Percentiles rank a stretch among this genome's conserved stretches.
Evolutionary conservation across 495 filamentous ascomycete species (phyloP).

Genomic region (Haplographium delicatum): DNA sequence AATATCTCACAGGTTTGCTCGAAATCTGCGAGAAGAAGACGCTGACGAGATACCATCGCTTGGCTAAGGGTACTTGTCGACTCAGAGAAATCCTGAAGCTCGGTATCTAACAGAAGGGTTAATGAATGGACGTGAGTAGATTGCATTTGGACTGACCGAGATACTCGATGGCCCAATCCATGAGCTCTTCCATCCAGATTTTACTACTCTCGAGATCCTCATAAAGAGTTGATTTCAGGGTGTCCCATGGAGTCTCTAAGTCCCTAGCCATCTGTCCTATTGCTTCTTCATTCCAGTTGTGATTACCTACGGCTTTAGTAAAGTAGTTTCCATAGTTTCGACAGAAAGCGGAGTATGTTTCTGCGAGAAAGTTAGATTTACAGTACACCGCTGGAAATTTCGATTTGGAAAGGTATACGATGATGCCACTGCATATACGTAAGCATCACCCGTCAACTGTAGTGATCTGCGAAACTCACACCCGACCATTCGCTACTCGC

Average conservation of each 20-base stretch:
- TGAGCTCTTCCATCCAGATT: slow-evolving; percentile 14
- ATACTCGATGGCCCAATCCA: slow-evolving; percentile 10
- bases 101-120: background rate
- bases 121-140: slow-evolving; percentile 1
- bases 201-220: background rate
- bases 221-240: slow-evolving; percentile 7
- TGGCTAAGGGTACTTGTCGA: slow-evolving; percentile 3
- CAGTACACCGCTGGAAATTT: background rate
- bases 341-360: slow-evolving; percentile 32
- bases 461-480: background rate
- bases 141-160: slow-evolving; percentile 14
- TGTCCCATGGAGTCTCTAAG: slow-evolving; percentile 26
- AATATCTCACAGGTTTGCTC: slow-evolving; percentile 8
- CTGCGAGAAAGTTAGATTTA: slow-evolving; percentile 6
- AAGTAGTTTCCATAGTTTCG: slow-evolving; percentile 28
- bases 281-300: slow-evolving; percentile 37
- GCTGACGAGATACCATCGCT: slow-evolving; percentile 14
- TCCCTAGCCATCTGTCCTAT: slow-evolving; percentile 30
- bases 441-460: background rate
- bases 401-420: background rate
- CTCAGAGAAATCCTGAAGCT: slow-evolving; percentile 13
- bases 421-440: background rate
- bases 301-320: slow-evolving; percentile 17
- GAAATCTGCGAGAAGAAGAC: slow-evolving; percentile 10
- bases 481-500: background rate